Conservation (phyloP, 2,329 filamentous ascomycete genomes). For the Lasiodiplodia sp. region DNA sequence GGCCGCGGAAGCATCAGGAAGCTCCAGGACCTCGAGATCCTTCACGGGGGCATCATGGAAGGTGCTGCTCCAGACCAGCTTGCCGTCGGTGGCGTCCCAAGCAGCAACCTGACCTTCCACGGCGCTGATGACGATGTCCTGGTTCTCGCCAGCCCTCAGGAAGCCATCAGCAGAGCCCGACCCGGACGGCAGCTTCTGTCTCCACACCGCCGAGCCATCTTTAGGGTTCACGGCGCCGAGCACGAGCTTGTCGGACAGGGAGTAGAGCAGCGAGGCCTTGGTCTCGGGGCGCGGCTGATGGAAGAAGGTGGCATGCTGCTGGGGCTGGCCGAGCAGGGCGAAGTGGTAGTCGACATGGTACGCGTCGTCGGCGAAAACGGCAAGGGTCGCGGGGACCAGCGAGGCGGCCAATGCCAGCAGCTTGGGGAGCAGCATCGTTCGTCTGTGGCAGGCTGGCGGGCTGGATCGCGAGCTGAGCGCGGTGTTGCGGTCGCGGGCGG, state of each 20-base stretch:
- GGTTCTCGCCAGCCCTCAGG: constrained; percentile 77
- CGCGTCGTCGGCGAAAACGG: constrained; percentile 90
- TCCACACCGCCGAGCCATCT: constrained; percentile 85
- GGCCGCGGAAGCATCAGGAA: constrained; percentile 63
- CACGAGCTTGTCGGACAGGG: constrained; percentile 82
- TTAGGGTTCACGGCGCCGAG: constrained; percentile 89
- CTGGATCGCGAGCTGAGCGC: constrained; percentile 20
- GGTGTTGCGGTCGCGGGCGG: constrained; percentile 14
- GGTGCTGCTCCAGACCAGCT: constrained; percentile 75
- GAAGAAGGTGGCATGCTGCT: constrained; percentile 89
- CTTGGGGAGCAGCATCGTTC: constrained; percentile 48
- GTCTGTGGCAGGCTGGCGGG: constrained; percentile 20
- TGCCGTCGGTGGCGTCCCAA: constrained; percentile 85
- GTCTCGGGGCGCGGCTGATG: constrained; percentile 83
- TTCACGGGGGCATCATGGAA: constrained; percentile 65
- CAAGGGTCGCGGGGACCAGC: constrained; percentile 62
- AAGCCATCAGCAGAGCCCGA: constrained; percentile 45
- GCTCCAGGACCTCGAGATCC: constrained; percentile 79
- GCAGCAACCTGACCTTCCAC: constrained; percentile 73
- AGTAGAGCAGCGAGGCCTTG: constrained; percentile 89
- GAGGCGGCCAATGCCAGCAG: constrained; percentile 46
- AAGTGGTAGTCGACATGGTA: constrained; percentile 93
- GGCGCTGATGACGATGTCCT: constrained; percentile 79
- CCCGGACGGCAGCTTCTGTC: constrained; percentile 71
- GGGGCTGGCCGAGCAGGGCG: constrained; percentile 83